These are phyloP conservation scores for Rhynchospora pubera DNA, from an alignment of 176 grass and related monocot species.

Conservation along the genomic window DNA sequence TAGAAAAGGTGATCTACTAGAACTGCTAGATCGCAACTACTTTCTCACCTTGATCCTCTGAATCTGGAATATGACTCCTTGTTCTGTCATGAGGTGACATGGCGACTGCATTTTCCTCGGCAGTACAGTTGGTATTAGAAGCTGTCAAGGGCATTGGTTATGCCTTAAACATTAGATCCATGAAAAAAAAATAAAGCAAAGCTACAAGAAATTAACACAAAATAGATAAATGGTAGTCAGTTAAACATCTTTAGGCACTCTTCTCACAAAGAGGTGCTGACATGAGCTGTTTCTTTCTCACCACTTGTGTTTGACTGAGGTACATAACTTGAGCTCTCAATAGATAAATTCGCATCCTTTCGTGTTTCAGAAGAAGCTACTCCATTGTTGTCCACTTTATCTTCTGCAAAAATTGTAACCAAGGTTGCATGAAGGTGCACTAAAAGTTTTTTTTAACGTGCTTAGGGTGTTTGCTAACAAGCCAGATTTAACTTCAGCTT, in stretches of 20 bases:
- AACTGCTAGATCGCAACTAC: not conserved
- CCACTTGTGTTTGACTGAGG: not conserved
- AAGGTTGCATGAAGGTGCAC: not conserved
- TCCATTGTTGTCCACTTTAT: not conserved
- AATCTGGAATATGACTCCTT: not conserved
- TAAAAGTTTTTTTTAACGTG: not conserved
- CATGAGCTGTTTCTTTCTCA: not conserved
- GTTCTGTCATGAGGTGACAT: not conserved
- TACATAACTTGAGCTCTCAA: not conserved
- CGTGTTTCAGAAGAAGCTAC: not conserved
- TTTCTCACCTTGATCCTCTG: not conserved
- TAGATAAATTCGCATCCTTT: not conserved
- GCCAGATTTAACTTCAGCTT: not conserved
- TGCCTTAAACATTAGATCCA: not conserved
- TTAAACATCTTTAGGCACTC: not conserved
- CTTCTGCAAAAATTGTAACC: slow-evolving; percentile 7
- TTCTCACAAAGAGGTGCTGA: not conserved
- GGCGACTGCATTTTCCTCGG: not conserved
- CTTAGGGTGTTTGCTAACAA: not conserved
- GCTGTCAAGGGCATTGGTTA: not conserved
- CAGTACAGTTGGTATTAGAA: not conserved
- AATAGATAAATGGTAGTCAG: not conserved
- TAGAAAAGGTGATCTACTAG: not conserved
- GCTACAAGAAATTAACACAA: not conserved
- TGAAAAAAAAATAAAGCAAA: not conserved